Evolutionary conservation across 2,329 filamentous ascomycete genomes (phyloP).

Genomic region (Biscogniauxia mediterranea): DNA sequence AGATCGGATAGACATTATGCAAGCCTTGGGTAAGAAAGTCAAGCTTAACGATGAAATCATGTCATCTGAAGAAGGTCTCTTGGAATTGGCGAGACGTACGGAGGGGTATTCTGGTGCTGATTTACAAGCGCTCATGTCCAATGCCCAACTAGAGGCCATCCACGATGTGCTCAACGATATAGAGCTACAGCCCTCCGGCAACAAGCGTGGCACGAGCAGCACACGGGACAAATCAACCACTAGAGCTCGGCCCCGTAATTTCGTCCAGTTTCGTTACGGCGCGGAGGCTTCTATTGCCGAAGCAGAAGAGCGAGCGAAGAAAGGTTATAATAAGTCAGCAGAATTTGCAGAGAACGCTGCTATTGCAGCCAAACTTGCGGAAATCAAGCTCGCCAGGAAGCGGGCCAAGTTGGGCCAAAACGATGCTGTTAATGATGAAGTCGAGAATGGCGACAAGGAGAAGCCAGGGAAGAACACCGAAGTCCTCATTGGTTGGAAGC

Average conservation of each 20-base stretch:
- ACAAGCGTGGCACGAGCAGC: constrained; percentile 36
- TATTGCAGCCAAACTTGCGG: constrained; percentile 77
- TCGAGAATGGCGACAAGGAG: constrained; percentile 32
- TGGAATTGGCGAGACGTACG: constrained; percentile 75
- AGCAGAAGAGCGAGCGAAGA: constrained; percentile 36
- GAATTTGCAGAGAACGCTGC: constrained; percentile 72
- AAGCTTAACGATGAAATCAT: constrained; percentile 67
- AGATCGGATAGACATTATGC: constrained; percentile 85
- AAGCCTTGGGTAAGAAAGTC: constrained; percentile 78
- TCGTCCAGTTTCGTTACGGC: constrained; percentile 84
- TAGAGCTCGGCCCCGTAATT: constrained; percentile 47
- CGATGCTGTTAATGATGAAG: constrained; percentile 24
- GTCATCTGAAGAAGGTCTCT: constrained; percentile 53
- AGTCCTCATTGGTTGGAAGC: constrained; percentile 80
- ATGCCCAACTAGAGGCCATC: constrained; percentile 94
- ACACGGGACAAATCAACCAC: constrained; percentile 32
- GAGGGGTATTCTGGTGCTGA: constrained; percentile 94
- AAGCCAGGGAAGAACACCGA: constrained; percentile 54
- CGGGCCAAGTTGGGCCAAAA: constrained; percentile 54
- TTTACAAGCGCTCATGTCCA: constrained; percentile 91
- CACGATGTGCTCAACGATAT: constrained; percentile 81
- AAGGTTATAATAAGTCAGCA: constrained; percentile 49
- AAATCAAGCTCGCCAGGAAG: constrained; percentile 70
- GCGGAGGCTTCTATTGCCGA: constrained; percentile 49
- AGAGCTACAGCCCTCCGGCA: constrained; percentile 27